A percentile compares a stretch with the other conserved stretches of the same genome.
Conservation (phyloP, 192 early-diverging fungal genomes). For the Coemansia interrupta region DNA sequence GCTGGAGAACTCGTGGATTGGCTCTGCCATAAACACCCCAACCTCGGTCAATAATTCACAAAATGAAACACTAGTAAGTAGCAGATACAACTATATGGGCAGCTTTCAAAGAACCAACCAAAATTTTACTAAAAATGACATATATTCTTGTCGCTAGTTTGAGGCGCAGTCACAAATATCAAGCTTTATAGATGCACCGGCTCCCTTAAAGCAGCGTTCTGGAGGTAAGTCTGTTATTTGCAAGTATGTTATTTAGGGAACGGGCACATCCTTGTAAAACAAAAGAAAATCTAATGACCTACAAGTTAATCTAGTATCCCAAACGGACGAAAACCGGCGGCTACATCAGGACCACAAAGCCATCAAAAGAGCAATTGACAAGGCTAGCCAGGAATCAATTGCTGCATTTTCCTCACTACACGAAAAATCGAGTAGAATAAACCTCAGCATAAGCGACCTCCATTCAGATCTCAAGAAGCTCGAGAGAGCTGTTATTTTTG, state of each 20-base stretch:
- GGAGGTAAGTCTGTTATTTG: neutral
- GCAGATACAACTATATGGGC: neutral
- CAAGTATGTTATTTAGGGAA: no score
- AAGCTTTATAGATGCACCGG: slow-evolving; percentile 6
- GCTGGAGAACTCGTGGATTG: slow-evolving; percentile 19
- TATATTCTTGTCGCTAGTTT: slow-evolving; percentile 12
- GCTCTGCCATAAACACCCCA: slow-evolving; percentile 13
- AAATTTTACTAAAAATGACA: neutral
- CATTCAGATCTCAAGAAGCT: slow-evolving; percentile 47
- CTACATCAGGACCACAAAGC: slow-evolving; percentile 40
- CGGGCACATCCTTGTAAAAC: no score
- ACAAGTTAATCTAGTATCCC: slow-evolving; percentile 1
- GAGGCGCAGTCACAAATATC: slow-evolving; percentile 29
- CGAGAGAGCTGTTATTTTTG: slow-evolving; percentile 27
- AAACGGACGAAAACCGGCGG: slow-evolving; percentile 23
- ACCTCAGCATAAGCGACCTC: slow-evolving; percentile 42
- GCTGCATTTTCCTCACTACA: slow-evolving; percentile 36
- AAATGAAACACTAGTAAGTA: slow-evolving; percentile 33
- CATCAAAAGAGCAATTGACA: slow-evolving; percentile 36
- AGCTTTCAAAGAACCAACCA: neutral
- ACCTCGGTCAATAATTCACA: slow-evolving; percentile 37
- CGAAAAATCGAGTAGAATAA: slow-evolving; percentile 46
- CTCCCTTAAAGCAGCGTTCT: neutral
- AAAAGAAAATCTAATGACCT: neutral
- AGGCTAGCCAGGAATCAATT: slow-evolving; percentile 20